Conservation (phyloP, 2,329 filamentous ascomycete species). For the Phaeosphaeriaceae sp. region DNA sequence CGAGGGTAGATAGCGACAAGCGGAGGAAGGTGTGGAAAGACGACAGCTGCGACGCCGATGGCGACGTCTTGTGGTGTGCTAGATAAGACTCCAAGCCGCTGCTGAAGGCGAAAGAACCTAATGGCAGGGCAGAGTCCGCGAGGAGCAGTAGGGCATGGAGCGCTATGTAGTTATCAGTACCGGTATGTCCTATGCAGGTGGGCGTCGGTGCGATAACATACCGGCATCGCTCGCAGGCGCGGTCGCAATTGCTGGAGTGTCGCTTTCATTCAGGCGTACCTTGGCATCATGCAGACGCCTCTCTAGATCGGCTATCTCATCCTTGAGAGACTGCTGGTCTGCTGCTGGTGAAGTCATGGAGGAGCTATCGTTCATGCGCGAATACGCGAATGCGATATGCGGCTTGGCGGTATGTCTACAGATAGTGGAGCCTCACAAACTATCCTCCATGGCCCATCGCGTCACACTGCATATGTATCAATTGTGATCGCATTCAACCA, state of each 20-base stretch:
- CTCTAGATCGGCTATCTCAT: constrained; percentile 68
- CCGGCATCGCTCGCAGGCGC: constrained; percentile 22
- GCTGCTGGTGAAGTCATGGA: constrained; percentile 34
- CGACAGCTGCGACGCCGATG: constrained; percentile 39
- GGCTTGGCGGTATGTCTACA: constrained; percentile 30
- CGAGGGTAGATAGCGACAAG: constrained; percentile 73
- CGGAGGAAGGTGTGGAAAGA: constrained; percentile 72
- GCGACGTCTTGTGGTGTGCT: constrained; percentile 64
- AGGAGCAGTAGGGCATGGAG: constrained; percentile 77
- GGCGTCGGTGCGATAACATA: constrained; percentile 11
- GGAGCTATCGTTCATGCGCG: constrained; percentile 17
- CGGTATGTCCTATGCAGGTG: background rate
- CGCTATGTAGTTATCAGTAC: constrained; percentile 20
- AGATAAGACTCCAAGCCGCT: constrained; percentile 83
- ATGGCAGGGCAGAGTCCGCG: constrained; percentile 79
- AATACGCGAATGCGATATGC: constrained; percentile 9
- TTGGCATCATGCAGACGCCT: constrained; percentile 55
- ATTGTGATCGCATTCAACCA: background rate
- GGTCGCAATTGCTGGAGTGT: constrained; percentile 9
- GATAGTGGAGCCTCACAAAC: constrained; percentile 5
- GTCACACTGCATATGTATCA: background rate
- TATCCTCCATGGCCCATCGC: background rate
- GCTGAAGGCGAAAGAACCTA: constrained; percentile 88
- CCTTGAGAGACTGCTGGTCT: constrained; percentile 40
- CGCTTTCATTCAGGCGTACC: constrained; percentile 53